Evolutionary conservation across 2,329 filamentous ascomycete genomes (phyloP), one percentile per base, ranked within the genome.

Genomic region (Thermoascus crustaceus): DNA sequence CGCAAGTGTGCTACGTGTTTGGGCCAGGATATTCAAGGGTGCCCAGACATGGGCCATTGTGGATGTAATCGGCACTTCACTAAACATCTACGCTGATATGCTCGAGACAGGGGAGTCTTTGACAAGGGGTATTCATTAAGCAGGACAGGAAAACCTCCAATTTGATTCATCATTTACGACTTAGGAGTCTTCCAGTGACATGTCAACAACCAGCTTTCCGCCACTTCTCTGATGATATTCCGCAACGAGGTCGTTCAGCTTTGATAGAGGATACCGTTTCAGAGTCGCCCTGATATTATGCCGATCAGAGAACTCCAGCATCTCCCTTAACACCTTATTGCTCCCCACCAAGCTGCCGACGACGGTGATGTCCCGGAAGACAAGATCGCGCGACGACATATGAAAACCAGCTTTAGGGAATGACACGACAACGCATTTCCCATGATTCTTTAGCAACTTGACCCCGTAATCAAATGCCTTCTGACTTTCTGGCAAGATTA

Each of bases 401-500:
- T 31, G 34, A 35, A 46, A 49, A 5, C 44, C 47, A 21, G 47
- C 37, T 30, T 64, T 58, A 0, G 66, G 66, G 46, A 69, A 70
- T 0, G 64, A 68, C 1, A 71, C 66, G 0, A 68, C 47, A 4
- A 70, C 60, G 40, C 64, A 67, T n/a, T 48, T 63, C 0, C 64
- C 65, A 34, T 69, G 66, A 30, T 63, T 64, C 30, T 59, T 60
- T 13, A 71, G 42, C 4, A 71, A 47, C 3, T 46, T 45, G 47
- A 68, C 55, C 5, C 64, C 67, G 34, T 67, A 70, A 39, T 71
- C 66, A 42, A 71, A 70, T 0, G 61, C 66, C 7, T 48, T 51
- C 43, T 71, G 68, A 25, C 58, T 64, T 41, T 71, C 68, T 0
- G 67, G 65, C 13, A 71, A 47, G 7, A 69, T 58, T 20, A 71